These are phyloP conservation scores for Auricularia cornea DNA, from an alignment of 768 basidiomycete species.

Conservation along the genomic window DNA sequence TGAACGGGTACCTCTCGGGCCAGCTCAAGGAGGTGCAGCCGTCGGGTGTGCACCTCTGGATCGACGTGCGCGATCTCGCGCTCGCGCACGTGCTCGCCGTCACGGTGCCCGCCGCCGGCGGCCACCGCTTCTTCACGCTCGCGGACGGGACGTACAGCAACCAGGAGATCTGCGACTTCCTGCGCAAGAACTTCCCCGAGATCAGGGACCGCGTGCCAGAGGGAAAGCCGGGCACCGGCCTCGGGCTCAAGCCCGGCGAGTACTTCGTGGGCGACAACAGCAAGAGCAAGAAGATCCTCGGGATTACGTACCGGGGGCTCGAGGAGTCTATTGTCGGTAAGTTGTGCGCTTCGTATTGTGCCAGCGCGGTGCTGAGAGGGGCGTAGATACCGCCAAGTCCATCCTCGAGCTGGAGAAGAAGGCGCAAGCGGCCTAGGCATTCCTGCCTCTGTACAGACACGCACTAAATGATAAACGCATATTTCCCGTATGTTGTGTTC, in stretches of 20 bases:
- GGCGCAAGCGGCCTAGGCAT: too few species aligned
- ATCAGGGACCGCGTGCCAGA: neutral
- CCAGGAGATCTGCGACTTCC: neutral
- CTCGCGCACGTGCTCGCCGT: conserved; percentile 46
- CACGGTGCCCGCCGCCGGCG: conserved; percentile 42
- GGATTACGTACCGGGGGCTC: neutral
- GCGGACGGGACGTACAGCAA: conserved; percentile 11
- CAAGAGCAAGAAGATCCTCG: conserved; percentile 1
- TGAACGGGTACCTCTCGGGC: neutral
- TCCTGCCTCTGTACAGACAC: too few species aligned
- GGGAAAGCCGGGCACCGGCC: neutral
- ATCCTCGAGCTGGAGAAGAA: conserved; percentile 1
- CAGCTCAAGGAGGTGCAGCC: neutral
- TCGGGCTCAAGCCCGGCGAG: neutral
- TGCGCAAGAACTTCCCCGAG: conserved; percentile 1
- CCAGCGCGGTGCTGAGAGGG: neutral
- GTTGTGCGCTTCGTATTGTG: neutral
- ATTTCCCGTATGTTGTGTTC: too few species aligned
- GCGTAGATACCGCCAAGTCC: neutral
- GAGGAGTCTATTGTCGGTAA: neutral
- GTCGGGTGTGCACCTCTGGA: neutral
- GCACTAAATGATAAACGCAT: too few species aligned
- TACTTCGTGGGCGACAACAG: neutral
- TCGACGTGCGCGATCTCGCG: conserved; percentile 35
- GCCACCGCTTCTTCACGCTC: conserved; percentile 47